Base-by-base conservation (phyloP, 768 basidiomycete genomes). In the Boletus speciosus region DNA sequence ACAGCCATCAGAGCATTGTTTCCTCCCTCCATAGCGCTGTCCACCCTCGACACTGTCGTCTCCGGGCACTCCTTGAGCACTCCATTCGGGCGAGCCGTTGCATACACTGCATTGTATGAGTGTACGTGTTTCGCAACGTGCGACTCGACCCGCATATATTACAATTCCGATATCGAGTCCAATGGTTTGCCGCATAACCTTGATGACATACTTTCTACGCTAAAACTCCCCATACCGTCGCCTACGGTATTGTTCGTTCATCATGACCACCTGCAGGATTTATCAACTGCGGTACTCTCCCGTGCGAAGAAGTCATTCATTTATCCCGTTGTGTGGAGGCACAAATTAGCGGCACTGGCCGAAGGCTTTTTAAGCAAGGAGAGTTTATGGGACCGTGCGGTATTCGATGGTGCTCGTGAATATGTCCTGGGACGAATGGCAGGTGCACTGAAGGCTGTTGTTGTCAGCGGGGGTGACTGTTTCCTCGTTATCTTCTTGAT, bases 381-480 rank as follows among this genome's bases (percentile, higher is more conserved):
- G 54, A 87, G 88, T 54, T 67, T 92, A n/a, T 93, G 90, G 87
- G 93, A 97, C 66, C 80, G 85, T 49, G 71, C 86, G 11, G 81
- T 92, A 29, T 89, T 91, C 67, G 84, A 85, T 52, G 69, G 72
- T 11, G 86, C 90, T 11, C 78, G 94, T 23, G 76, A 75, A 37
- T 66, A 73, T 57, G 76, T 83, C 29, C 65, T 90, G 55, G 83
- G 87, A 52, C 78, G 82, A 14, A 77, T 79, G 47, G 83, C 84
- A 3, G 74, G 78, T 1, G 80, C 82, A 23, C 58, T 94, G 37
- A 75, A 92, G 55, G 83, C 75, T n/a, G 75, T 88, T 2, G 74
- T 93, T 50, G 79, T 90, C 51, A 83, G 85, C 51, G 90, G 82
- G 51, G 90, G 92, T 89, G 62, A 59, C 78, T 70, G 5, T 43